These are phyloP conservation scores for Penicillium freii DNA, from an alignment of 2,329 filamentous ascomycete genomes.

Conservation along the genomic window DNA sequence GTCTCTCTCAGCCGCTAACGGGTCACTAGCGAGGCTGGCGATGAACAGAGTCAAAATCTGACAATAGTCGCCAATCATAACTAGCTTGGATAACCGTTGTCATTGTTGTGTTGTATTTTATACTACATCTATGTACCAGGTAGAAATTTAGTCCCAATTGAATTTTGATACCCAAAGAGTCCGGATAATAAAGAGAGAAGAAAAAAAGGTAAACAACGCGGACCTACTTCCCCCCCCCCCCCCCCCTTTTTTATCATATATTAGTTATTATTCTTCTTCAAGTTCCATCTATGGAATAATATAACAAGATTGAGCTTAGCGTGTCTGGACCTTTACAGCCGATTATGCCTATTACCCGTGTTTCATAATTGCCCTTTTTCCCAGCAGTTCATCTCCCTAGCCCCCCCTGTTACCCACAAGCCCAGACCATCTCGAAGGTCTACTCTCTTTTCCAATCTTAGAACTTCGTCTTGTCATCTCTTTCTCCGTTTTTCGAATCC, in stretches of 20 bases:
- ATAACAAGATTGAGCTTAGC: not conserved
- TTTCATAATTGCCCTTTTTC: slow-evolving; percentile 10
- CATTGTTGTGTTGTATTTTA: not conserved
- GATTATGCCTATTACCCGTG: not conserved
- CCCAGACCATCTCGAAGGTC: slow-evolving; percentile 16
- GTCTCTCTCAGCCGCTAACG: slow-evolving; percentile 9
- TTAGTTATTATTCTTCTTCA: not conserved
- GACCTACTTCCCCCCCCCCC: not conserved
- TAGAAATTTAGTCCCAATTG: not conserved
- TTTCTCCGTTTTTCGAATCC: slow-evolving; percentile 12
- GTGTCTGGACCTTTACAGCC: not conserved
- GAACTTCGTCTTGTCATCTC: slow-evolving; percentile 17
- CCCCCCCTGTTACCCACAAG: slow-evolving; percentile 13
- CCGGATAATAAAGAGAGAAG: not conserved
- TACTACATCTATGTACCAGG: not conserved
- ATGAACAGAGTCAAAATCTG: slow-evolving; percentile 4
- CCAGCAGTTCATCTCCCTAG: slow-evolving; percentile 14
- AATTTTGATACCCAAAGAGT: not conserved
- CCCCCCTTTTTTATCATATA: slow-evolving; percentile 3
- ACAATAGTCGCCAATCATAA: not conserved
- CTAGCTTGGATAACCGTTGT: not conserved
- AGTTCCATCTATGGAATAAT: not conserved
- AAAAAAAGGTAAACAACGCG: slow-evolving; percentile 3
- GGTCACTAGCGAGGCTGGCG: slow-evolving; percentile 15
- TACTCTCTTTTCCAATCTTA: slow-evolving; percentile 11